These are phyloP conservation scores for Solanum neorickii DNA, from an alignment of 257 asterid species.

Conservation along the genomic window DNA sequence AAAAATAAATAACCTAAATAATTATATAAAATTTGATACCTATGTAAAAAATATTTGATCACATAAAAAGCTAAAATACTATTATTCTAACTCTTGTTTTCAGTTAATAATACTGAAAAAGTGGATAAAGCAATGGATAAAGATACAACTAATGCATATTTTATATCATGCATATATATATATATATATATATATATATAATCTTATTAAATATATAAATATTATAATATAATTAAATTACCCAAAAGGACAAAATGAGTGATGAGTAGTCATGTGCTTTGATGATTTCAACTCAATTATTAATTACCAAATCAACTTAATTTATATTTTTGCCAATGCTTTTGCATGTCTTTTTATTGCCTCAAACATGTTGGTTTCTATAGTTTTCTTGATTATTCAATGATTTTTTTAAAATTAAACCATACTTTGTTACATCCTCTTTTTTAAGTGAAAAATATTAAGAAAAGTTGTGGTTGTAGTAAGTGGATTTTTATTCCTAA, in stretches of 20 bases:
- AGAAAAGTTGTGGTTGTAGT: not conserved
- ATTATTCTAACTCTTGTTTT: not conserved
- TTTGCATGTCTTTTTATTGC: not conserved
- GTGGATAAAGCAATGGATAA: not conserved
- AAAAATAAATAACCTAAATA: no score
- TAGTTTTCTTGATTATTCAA: not conserved
- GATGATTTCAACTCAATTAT: not conserved
- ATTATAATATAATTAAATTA: not conserved
- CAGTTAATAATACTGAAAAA: not conserved
- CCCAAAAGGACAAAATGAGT: not conserved
- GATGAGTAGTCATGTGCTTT: slow-evolving; percentile 5
- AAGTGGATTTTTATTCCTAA: not conserved
- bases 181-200: no score
- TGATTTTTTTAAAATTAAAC: not conserved
- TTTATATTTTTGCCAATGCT: not conserved
- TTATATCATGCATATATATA: not conserved
- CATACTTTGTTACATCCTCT: not conserved
- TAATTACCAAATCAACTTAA: not conserved
- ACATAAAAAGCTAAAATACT: not conserved
- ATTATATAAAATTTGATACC: no score
- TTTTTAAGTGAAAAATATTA: not conserved
- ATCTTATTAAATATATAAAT: not conserved
- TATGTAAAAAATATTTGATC: no score
- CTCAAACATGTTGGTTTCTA: not conserved
- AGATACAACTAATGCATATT: not conserved